Evolutionary conservation across 495 filamentous ascomycete species (phyloP), one percentile per base, ranked within the genome.

Genomic region (Tetracladium marchalianum): DNA sequence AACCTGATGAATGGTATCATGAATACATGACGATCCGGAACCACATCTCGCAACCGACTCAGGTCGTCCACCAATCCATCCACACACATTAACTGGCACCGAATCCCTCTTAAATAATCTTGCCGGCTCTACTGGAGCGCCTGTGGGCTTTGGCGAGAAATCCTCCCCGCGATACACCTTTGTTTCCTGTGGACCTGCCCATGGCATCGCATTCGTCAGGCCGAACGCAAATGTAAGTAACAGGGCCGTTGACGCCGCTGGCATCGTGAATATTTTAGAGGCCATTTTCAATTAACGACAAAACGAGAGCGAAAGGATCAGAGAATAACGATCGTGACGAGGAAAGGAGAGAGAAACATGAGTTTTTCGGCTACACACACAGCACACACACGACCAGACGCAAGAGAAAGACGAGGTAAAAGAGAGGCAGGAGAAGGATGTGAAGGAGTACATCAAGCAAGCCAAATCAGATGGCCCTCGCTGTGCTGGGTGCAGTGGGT

Each of bases 261-360:
- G 55, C 51, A 58, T 54, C 16, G 51, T 42, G 41, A 58, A 58
- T 16, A 58, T 47, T 41, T 49, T 52, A 48, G 47, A 18, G 38
- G 48, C 51, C 51, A 54, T 58, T 12, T 31, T 32, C 16, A 47
- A 38, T 31, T 11, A 41, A 34, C 31, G 38, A n/a, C 12, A 33
- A 39, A 17, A 41, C 13, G 31, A 34, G 47, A 22, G 37, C 18
- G 19, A 11, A 46, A 39, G 11, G 43, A 44, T 10, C 17, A 43
- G 18, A 35, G 11, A 39, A 12, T 27, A 46, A 37, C 15, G 6
- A 32, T 18, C 5, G 32, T 40, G 51, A 38, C 27, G 18, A 35
- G 31, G 11, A 43, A 27, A 27, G 22, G 22, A 27, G 22, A 27
- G 22, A 27, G 22, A 27, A 27, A 27, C 22, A 27, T 27, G 22